These are phyloP conservation scores for Paraconiothyrium brasiliense DNA, from an alignment of 2,329 filamentous ascomycete genomes.

Conservation along the genomic window DNA sequence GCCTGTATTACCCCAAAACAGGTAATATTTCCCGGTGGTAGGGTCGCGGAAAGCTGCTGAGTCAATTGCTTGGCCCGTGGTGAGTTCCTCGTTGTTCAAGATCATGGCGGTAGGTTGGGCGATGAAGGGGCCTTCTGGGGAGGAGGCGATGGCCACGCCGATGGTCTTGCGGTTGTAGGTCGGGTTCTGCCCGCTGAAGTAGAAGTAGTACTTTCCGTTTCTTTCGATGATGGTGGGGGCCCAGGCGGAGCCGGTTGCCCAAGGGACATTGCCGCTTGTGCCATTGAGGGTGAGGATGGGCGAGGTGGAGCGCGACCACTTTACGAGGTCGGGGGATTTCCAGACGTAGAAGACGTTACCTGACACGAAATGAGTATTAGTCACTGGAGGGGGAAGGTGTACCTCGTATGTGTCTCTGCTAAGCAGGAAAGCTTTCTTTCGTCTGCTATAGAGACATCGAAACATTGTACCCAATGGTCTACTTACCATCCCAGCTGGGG, in stretches of 20 bases:
- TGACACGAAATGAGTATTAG: not conserved
- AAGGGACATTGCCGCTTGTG: slow-evolving; percentile 38
- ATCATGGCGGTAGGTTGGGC: slow-evolving; percentile 39
- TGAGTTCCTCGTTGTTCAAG: slow-evolving; percentile 36
- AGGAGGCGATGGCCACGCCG: slow-evolving; percentile 36
- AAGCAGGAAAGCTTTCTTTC: too few species aligned
- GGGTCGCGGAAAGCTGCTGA: slow-evolving; percentile 37
- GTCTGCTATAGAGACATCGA: too few species aligned
- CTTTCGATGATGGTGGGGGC: slow-evolving; percentile 39
- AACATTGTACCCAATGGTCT: too few species aligned
- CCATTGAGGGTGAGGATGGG: slow-evolving; percentile 41
- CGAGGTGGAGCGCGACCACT: slow-evolving; percentile 32
- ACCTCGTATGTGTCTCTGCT: too few species aligned
- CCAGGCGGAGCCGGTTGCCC: slow-evolving; percentile 41
- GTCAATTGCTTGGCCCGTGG: slow-evolving; percentile 37
- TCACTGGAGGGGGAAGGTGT: not conserved
- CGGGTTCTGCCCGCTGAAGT: slow-evolving; percentile 40
- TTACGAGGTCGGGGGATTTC: slow-evolving; percentile 37
- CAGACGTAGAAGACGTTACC: slow-evolving; percentile 40
- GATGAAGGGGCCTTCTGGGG: slow-evolving; percentile 35
- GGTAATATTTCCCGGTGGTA: slow-evolving; percentile 35
- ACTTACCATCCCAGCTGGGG: slow-evolving; percentile 28
- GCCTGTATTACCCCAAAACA: slow-evolving; percentile 39
- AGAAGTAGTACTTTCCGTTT: slow-evolving; percentile 38
- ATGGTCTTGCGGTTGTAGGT: slow-evolving; percentile 39